Percentiles rank a stretch among this genome's conserved stretches.
These are phyloP conservation scores for Plasmodium gaboni DNA, from an alignment of 169 alveolate species.

Conservation along the genomic window DNA sequence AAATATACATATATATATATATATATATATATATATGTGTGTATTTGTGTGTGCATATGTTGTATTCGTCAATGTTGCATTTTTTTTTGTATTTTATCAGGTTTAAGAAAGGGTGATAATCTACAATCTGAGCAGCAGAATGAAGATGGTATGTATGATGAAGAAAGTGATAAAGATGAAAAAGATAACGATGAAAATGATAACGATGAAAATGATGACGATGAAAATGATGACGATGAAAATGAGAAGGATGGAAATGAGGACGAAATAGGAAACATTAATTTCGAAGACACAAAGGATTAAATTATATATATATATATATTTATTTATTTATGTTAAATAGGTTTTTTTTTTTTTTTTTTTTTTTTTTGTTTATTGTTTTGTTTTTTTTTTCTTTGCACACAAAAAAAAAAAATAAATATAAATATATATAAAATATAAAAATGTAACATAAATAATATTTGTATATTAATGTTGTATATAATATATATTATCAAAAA, in stretches of 20 bases:
- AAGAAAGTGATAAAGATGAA: not conserved
- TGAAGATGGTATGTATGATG: not conserved
- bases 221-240: conserved; percentile 11
- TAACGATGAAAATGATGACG: conserved; percentile 11
- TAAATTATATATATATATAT: not conserved
- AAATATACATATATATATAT: conserved; percentile 1
- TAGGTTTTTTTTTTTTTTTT: too few relatives aligned
- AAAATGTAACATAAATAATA: too few relatives aligned
- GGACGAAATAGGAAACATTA: conserved; percentile 1
- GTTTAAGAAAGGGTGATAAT: not conserved
- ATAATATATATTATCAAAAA: too few relatives aligned
- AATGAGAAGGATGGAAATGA: conserved; percentile 3
- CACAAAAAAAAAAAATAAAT: too few relatives aligned
- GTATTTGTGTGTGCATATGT: not conserved
- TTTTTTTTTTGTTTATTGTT: too few relatives aligned
- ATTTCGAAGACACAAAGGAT: conserved; percentile 11
- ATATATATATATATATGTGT: not conserved
- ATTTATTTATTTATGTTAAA: too few relatives aligned
- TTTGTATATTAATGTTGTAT: too few relatives aligned
- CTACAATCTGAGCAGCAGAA: not conserved
- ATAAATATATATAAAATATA: too few relatives aligned
- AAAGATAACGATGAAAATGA: not conserved
- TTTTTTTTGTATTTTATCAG: conserved; percentile 3
- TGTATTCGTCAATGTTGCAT: not conserved
- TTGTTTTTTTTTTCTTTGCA: too few relatives aligned